phyloP scores from a whole-genome alignment of 2,329 filamentous ascomycete genomes.

The Sporothrix sp. region DNA sequence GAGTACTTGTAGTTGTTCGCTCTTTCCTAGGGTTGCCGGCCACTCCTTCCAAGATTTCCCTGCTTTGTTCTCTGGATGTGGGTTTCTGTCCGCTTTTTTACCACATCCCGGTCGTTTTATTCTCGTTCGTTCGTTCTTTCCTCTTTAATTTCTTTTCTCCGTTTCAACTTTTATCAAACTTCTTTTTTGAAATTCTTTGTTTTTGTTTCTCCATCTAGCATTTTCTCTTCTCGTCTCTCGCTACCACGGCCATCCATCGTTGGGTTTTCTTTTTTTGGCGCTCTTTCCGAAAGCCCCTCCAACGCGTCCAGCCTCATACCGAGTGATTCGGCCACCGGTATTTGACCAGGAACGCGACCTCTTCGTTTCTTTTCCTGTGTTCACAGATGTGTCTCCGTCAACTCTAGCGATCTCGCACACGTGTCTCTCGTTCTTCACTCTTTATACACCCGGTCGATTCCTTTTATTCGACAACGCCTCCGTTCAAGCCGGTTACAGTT shows the following conservation, averaged over 20 bases:
- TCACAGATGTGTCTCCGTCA: not conserved
- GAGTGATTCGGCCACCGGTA: too few species aligned
- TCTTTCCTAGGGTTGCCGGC: not conserved
- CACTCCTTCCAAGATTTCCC: not conserved
- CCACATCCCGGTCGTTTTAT: not conserved
- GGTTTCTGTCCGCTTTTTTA: not conserved
- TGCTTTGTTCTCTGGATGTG: not conserved
- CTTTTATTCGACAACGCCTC: too few species aligned
- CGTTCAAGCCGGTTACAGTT: too few species aligned
- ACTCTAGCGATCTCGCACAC: not conserved
- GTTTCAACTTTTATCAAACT: too few species aligned
- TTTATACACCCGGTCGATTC: not conserved
- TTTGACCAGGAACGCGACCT: not conserved
- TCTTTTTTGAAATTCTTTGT: too few species aligned
- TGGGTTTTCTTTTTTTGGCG: not conserved
- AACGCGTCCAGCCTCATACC: too few species aligned
- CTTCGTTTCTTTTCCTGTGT: not conserved
- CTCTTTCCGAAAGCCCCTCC: not conserved
- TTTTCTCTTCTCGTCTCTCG: not conserved
- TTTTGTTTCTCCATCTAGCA: not conserved
- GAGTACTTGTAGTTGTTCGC: not conserved
- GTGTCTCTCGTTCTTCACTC: conserved; percentile 11
- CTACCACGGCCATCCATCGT: not conserved
- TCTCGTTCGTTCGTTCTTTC: not conserved
- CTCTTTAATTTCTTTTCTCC: not conserved